Base-by-base conservation (phyloP, 345 rosid species). In the Barbarea vulgaris region DNA sequence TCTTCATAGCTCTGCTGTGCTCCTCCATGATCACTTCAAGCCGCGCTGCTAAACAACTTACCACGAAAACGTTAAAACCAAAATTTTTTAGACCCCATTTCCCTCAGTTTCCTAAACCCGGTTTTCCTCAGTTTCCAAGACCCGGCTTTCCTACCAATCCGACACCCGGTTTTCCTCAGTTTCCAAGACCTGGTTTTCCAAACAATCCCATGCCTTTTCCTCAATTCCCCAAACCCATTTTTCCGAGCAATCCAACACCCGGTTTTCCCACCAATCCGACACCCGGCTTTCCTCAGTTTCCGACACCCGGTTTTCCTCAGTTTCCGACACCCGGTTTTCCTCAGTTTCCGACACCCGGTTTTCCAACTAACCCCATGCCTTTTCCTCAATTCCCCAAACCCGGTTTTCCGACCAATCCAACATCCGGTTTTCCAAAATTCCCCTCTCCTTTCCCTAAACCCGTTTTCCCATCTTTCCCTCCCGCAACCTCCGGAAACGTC, bases 371-470 rank as follows among this genome's bases (percentile, higher is more conserved):
- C 10, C 42, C 17, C 4, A 59, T 33, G 42, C 67, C 64, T 9
- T 41, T 55, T 11, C 52, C 73, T 25, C 30, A 59, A 2, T 46
- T 34, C 19, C 58, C 67, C 0, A 59, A 8, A 37, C 60, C 58
- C 14, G 41, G 50, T 31, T 59, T 71, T 36, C 39, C 67, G 0
- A 31, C 10, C 53, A 72, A 24, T 37, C 61, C 53, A 0, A 11
- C 10, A 0, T 22, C 36, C 17, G 42, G 57, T 71, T 71, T 71
- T 11, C 75, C 75, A 15, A 42, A 39, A 6, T 52, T 52, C 1
- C 64, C 64, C 0, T 13, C 41, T 27, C 64, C 19, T 56, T 69
- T 58, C 9, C 65, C 74, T 70, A 57, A 50, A 24, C 53, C 57
- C 14, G 4, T 9, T 36, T 36, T 36, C 46, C 46, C 30, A 17